phyloP scores from a whole-genome alignment of 768 basidiomycete species.

The Tricholomella constricta region DNA sequence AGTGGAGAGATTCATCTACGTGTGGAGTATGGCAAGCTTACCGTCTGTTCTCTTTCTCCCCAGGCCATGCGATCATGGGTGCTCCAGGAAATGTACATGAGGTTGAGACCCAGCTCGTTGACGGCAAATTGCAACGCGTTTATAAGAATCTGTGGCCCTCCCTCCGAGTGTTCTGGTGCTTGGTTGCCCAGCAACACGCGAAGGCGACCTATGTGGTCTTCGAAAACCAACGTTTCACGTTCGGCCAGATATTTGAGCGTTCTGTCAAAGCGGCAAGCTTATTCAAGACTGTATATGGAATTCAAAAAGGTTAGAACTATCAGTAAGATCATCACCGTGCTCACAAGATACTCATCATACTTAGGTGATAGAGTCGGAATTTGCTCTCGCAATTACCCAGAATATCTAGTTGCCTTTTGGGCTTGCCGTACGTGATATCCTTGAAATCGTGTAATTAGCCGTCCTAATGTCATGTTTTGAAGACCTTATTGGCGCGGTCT shows the following conservation, averaged over 20 bases:
- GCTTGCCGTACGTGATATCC: constrained; percentile 40
- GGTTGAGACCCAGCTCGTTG: constrained; percentile 42
- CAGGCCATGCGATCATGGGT: constrained; percentile 38
- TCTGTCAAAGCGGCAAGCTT: constrained; percentile 39
- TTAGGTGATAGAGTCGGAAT: constrained; percentile 46
- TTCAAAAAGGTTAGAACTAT: constrained; percentile 45
- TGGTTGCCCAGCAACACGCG: constrained; percentile 32
- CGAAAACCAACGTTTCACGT: constrained; percentile 48
- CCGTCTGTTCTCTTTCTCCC: too few species aligned
- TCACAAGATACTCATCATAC: neutral
- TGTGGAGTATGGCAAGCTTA: too few species aligned
- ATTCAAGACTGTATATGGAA: constrained; percentile 42
- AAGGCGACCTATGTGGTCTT: constrained; percentile 50
- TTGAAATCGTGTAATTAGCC: neutral
- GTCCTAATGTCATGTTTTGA: neutral
- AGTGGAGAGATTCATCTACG: neutral
- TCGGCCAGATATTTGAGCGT: constrained; percentile 36
- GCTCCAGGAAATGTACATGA: constrained; percentile 44
- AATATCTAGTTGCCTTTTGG: constrained; percentile 49
- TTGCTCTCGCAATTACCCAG: constrained; percentile 50
- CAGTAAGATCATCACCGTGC: too few species aligned
- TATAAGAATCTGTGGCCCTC: constrained; percentile 57
- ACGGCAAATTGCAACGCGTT: constrained; percentile 46
- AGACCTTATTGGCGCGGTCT: constrained; percentile 52
- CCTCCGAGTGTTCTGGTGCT: constrained; percentile 51